Conservation (phyloP, 2,329 filamentous ascomycete species). For the Sordariomycetes sp. region DNA sequence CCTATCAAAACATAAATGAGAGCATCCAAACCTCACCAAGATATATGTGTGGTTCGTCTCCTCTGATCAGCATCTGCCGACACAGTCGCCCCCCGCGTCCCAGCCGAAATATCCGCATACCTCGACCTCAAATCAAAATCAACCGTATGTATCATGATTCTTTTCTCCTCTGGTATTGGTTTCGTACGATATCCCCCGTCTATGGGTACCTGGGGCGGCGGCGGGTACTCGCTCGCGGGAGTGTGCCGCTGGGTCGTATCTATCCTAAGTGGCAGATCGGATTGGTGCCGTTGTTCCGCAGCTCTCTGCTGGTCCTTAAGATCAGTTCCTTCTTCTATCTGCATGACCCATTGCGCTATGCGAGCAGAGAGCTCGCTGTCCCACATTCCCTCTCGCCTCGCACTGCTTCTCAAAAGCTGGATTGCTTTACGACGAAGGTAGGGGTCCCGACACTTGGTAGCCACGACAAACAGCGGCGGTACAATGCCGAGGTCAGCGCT, state of each 20-base stretch:
- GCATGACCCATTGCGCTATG: slow-evolving; percentile 46
- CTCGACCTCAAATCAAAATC: slow-evolving; percentile 47
- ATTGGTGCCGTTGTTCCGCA: too few species aligned
- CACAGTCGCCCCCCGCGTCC: slow-evolving; percentile 39
- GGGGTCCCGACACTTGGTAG: slow-evolving; percentile 54
- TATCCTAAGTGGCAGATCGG: too few species aligned
- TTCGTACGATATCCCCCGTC: too few species aligned
- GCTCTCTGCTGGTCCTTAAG: too few species aligned
- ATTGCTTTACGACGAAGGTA: slow-evolving; percentile 50
- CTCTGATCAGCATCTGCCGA: slow-evolving; percentile 30
- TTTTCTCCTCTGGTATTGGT: slow-evolving; percentile 39
- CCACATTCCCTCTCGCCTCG: slow-evolving; percentile 61
- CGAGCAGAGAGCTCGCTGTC: slow-evolving; percentile 50
- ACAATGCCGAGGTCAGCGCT: slow-evolving; percentile 56
- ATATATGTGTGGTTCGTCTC: slow-evolving; percentile 33
- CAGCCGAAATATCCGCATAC: slow-evolving; percentile 39
- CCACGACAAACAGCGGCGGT: slow-evolving; percentile 56
- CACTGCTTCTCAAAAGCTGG: slow-evolving; percentile 47
- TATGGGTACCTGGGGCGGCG: too few species aligned
- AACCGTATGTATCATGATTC: slow-evolving; percentile 46
- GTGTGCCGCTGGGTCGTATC: too few species aligned
- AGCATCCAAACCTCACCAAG: too few species aligned
- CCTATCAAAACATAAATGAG: too few species aligned
- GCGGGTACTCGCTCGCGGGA: too few species aligned
- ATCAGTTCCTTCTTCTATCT: slow-evolving; percentile 45